Base-by-base conservation (phyloP, 208 protist species). In the Trypanosoma avium region DNA sequence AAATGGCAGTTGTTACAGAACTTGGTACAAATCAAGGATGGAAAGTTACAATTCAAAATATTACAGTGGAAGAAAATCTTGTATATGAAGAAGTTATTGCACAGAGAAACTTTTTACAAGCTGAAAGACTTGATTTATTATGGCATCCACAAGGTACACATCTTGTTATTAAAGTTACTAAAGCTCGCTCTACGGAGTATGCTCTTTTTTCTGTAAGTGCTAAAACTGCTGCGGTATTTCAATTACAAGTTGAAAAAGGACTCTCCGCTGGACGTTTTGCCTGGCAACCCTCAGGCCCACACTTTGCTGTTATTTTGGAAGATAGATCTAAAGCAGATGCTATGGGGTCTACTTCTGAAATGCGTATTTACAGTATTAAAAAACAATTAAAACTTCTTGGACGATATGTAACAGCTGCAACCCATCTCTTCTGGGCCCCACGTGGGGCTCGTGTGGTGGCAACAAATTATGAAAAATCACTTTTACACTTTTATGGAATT, bases 81-180 rank as follows among this genome's bases (percentile, higher is more conserved):
- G 81, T 81, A 22, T 57, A 48, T 22, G 81, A 90, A 77, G 78
- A 86, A 61, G 56, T 84, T 24, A 81, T 92, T 67, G 82, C 79
- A 19, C 81, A 86, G 69, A 84, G 87, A 47, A 91, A 92, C 76
- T 94, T 94, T 61, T 67, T 89, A 38, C 61, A 84, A 57, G 87
- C 87, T 26, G 81, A 86, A 58, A 71, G 66, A 21, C 69, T 96
- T 7, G 82, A 96, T 46, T 84, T 96, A 61, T 74, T 96, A 33
- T 96, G 90, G 90, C 87, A 94, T 68, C 90, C 90, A 22, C 79
- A 83, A 26, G 90, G 90, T 40, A 92, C 86, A 6, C 78, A 90
- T 62, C 79, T 96, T 17, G 79, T 87, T 27, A 79, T 93, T 24
- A 92, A 92, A 77, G 82, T 91, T 30, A 73, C 73, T 10, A 76